These are phyloP conservation scores for Dalbergia cultrata DNA, from an alignment of 306 rosid genomes.

Conservation along the genomic window DNA sequence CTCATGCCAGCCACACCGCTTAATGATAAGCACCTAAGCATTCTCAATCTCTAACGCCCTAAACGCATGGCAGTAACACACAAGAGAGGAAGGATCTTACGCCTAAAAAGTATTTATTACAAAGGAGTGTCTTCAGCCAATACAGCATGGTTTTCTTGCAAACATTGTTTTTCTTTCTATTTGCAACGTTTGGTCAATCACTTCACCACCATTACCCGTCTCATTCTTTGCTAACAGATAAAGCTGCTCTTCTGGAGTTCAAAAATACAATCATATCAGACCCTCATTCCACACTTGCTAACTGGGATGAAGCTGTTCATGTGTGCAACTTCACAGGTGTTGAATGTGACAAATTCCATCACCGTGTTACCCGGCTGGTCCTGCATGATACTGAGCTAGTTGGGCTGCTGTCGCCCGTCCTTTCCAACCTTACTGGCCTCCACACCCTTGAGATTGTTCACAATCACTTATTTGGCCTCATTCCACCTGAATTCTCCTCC, in stretches of 20 bases:
- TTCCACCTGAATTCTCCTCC: constrained; percentile 60
- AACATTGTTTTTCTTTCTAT: constrained; percentile 55
- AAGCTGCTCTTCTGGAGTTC: constrained; percentile 65
- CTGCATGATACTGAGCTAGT: constrained; percentile 49
- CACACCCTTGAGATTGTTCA: constrained; percentile 48
- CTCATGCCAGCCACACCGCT: neutral
- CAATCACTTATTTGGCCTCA: constrained; percentile 56
- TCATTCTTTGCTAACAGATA: constrained; percentile 60
- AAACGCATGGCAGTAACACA: constrained; percentile 37
- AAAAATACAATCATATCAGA: constrained; percentile 54
- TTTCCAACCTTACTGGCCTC: constrained; percentile 78
- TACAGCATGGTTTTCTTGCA: constrained; percentile 51
- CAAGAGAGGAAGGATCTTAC: neutral
- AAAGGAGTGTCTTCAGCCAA: neutral
- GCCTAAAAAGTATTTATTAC: neutral
- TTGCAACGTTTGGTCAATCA: constrained; percentile 45
- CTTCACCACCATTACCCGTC: constrained; percentile 41
- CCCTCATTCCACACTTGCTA: constrained; percentile 58
- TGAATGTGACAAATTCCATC: constrained; percentile 51
- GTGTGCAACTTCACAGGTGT: constrained; percentile 72
- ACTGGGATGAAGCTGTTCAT: constrained; percentile 63
- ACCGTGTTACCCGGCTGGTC: constrained; percentile 56
- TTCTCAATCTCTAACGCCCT: constrained; percentile 12
- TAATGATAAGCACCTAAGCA: neutral
- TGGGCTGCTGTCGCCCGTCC: constrained; percentile 64